Evolutionary conservation across 805 yeast genomes (phyloP), one percentile per base, ranked within the genome.

Genomic region (Yarrowia hollandica): DNA sequence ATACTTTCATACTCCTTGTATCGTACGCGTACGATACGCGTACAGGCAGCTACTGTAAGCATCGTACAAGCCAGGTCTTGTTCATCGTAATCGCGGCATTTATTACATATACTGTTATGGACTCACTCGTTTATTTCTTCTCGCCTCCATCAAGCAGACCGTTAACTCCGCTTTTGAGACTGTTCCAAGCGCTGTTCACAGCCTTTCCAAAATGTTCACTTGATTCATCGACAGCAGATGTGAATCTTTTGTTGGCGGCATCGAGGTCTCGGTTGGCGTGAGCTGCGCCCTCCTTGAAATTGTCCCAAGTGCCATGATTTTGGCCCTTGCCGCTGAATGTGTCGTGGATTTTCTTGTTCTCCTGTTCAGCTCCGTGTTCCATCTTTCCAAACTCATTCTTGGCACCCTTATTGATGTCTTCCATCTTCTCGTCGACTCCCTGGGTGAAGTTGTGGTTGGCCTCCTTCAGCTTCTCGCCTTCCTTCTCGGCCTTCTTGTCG

Each of bases 141-240:
- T 44, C 54, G 14, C 30, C 21, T 3, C 44, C 44, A 14, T 21
- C 22, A 5, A 48, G 14, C 22, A 31, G 39, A 19, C 52, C 35
- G 15, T 33, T 31, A 12, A 48, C 55, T 48, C 39, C 39, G 26
- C 30, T 33, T 30, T 48, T 48, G 30, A 48, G 28, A n/a, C 25
- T 26, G 28, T 31, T 23, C 55, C 55, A 48, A 8, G 55, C 55
- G 8, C 34, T 33, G n/a, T 21, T 19, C 25, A 28, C 35, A 14
- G 52, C 34, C 34, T 44, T 18, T 11, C 52, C 52, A 19, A 44
- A 44, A 9, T 44, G 35, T 14, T 44, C 55, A 18, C 55, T 31
- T 10, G 38, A 21, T 22, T 48, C 30, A 16, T 48, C 39, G 2
- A 48, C 55, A 7, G 38, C 28, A 11, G n/a, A 14, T 12, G 55